Base-by-base conservation (phyloP, 2,329 filamentous ascomycete species). In the Fusarium longipes region DNA sequence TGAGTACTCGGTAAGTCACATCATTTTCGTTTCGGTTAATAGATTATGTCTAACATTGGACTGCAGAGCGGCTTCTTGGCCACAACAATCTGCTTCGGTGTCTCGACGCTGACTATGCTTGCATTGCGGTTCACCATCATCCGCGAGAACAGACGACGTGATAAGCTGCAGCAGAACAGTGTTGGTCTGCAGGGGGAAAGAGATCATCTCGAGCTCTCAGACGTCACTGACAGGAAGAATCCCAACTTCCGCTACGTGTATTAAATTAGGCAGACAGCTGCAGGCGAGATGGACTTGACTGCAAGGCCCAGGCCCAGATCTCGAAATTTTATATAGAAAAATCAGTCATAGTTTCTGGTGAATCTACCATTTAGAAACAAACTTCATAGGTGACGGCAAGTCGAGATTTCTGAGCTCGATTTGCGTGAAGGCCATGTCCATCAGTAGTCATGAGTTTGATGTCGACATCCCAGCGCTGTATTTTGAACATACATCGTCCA, bases 241-340 rank as follows among this genome's bases (percentile, higher is more conserved):
- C 30, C 56, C 4, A 47, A 56, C 29, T 72, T 72, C 44, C 67
- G 70, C 2, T 72, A 71, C 42, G 62, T 72, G 0, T 72, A 72
- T 30, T 72, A 63, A 20, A 10, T 14, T 7, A 5, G 3, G 1
- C 15, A 25, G 1, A 5, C 6, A 7, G 3, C 12, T 8, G 15
- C 5, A 2, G 7, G 4, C 0, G 10, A 7, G 11, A 11, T 2
- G 12, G 12, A 38, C 18, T 2, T 20, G 35, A 11, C 35, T 1
- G 6, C 18, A 2, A 27, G 8, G 22, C 5, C 8, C 12, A 17
- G 12, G 12, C 8, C 4, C 8, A 17, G 14, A 17, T 20, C 2
- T 32, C 7, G 15, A 22, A 8, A 32, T 22, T 4, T n/a, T 22
- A 22, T 15, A 3, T 5, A 27, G 18, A 14, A 8, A 20, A 14